Conservation (phyloP, 2,329 filamentous ascomycete species). For the Fusarium hostae region DNA sequence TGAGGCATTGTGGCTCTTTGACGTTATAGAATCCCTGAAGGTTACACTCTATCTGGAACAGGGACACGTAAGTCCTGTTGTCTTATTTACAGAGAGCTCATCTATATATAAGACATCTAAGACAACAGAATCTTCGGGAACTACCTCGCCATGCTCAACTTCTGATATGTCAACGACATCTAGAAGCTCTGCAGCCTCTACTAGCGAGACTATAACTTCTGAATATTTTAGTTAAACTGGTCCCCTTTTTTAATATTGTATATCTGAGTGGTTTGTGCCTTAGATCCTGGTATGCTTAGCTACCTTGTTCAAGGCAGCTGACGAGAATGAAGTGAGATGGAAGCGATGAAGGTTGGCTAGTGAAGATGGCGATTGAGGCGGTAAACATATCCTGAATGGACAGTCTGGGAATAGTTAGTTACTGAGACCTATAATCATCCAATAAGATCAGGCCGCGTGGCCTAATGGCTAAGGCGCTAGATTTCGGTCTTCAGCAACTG, state of each 20-base stretch:
- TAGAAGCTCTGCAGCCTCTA: background rate
- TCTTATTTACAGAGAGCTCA: background rate
- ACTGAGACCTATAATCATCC: background rate
- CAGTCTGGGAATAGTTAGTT: no score
- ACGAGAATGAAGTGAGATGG: no score
- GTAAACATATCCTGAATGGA: no score
- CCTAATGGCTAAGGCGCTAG: constrained; percentile 2
- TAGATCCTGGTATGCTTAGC: no score
- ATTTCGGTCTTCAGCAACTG: background rate
- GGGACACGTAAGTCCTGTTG: background rate
- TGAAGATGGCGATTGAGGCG: no score
- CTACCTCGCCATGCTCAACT: background rate
- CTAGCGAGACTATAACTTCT: background rate
- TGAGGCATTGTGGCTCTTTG: background rate
- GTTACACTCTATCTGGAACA: background rate
- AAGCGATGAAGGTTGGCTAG: no score
- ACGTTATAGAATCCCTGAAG: rapidly evolving
- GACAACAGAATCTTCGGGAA: background rate
- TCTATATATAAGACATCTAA: background rate
- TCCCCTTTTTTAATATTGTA: no score
- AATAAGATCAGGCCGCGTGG: background rate
- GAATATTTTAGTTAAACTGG: no score
- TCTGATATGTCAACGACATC: background rate
- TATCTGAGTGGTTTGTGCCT: no score
- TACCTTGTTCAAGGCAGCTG: no score